Evolutionary conservation across 257 asterid species (phyloP).

Genomic region (Nicotiana knightiana): DNA sequence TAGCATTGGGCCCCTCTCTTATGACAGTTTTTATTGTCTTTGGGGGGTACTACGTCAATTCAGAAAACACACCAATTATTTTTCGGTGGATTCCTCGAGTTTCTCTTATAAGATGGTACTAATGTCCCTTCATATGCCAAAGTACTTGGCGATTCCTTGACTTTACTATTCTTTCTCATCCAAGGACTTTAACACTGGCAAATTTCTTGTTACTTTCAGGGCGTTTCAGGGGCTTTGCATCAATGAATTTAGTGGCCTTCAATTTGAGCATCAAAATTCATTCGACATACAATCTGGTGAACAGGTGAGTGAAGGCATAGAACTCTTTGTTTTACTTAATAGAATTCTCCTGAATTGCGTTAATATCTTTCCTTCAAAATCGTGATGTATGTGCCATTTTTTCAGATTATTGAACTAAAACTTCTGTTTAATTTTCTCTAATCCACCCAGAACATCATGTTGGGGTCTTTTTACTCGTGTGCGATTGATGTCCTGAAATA

Average conservation of each 20-base stretch:
- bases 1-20: slow-evolving; percentile 91
- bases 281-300: slow-evolving; percentile 84
- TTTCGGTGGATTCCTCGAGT: slow-evolving; percentile 95
- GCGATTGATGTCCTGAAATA: not conserved
- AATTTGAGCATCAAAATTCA: slow-evolving; percentile 79
- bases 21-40: slow-evolving; percentile 97
- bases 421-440: not conserved
- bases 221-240: slow-evolving; percentile 97
- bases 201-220: slow-evolving; percentile 41
- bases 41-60: slow-evolving; percentile 92
- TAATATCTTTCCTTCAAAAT: not conserved
- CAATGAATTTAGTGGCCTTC: slow-evolving; percentile 79
- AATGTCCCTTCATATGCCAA: not conserved
- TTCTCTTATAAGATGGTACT: slow-evolving; percentile 89
- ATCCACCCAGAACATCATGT: not conserved
- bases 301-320: slow-evolving; percentile 51
- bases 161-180: not conserved
- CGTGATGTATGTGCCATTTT: not conserved
- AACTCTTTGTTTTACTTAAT: not conserved
- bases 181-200: not conserved
- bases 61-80: slow-evolving; percentile 82
- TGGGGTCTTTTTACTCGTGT: not conserved
- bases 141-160: not conserved
- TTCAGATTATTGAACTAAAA: not conserved
- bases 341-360: not conserved